Evolutionary conservation across 2,329 filamentous ascomycete species (phyloP), one percentile per base, ranked within the genome.

Genomic region (Aspergillus nomiae): DNA sequence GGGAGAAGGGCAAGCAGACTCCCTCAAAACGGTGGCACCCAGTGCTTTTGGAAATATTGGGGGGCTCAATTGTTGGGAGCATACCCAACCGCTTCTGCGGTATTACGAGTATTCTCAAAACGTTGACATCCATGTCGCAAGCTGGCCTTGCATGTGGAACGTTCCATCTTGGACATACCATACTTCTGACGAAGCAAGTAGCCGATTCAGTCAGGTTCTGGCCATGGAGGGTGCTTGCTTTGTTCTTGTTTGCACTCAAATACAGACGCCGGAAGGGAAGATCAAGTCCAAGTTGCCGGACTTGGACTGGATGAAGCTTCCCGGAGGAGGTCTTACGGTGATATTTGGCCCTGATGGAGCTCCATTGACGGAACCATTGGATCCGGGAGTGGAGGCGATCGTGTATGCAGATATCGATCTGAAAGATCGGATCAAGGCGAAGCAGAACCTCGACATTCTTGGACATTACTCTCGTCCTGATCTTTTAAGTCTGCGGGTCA

Each of bases 51-150:
- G 68, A 12, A 59, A 58, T 2, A 55, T 72, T 14, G 68, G 66
- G 1, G 73, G 65, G 7, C 69, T 84, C 0, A 75, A 75, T 9
- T 84, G 81, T 72, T 82, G 80, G 79, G 83, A 85, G 67, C 80
- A 84, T 60, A 74, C 75, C 2, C 80, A 84, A 65, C 80, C 82
- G 4, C 75, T 84, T 4, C 76, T 84, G 36, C 81, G 80, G 56
- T 82, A 79, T 58, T 71, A 83, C 65, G 77, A 72, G 41, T 78
- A 78, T 56, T 59, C 74, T 0, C 81, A 82, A 62, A 73, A 74
- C 9, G 81, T 78, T 50, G 70, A 76, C 41, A 77, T 85, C 28
- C 82, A 84, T 59, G 74, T 84, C 32, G 74, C 80, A 12, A 77
- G 74, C 61, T 84, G 82, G 82, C 82, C 82, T 24, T 38, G 24